These are phyloP conservation scores for Incumbomyces delicatus DNA, from an alignment of 2,329 filamentous ascomycete genomes.

Conservation along the genomic window DNA sequence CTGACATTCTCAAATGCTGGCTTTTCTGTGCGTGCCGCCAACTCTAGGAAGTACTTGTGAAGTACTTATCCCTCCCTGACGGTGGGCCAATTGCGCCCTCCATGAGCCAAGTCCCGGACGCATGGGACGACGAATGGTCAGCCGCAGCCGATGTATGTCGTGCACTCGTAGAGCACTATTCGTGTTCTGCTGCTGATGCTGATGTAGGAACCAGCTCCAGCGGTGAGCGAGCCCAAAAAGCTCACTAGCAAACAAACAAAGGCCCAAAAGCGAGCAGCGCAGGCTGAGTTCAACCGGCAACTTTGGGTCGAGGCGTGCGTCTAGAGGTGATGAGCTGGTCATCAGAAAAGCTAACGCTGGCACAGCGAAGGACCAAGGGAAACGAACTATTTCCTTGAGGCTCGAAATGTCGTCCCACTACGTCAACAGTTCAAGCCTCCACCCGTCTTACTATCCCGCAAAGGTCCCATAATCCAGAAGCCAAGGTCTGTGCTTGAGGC, in stretches of 20 bases:
- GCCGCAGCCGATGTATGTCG: constrained; percentile 56
- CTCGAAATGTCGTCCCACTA: constrained; percentile 49
- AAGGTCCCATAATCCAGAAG: constrained; percentile 29
- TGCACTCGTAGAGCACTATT: constrained; percentile 1
- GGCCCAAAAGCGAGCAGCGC: constrained; percentile 66
- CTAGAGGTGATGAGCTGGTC: constrained; percentile 8
- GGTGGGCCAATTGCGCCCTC: constrained; percentile 4
- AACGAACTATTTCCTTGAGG: constrained; percentile 65
- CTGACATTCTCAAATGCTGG: background rate
- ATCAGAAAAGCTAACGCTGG: background rate
- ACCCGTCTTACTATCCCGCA: constrained; percentile 76
- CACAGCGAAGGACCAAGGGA: constrained; percentile 58
- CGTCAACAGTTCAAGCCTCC: constrained; percentile 67
- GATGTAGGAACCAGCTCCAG: background rate
- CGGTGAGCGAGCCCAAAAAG: constrained; percentile 30
- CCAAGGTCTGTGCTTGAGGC: constrained; percentile 10
- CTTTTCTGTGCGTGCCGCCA: background rate
- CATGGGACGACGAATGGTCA: constrained; percentile 93
- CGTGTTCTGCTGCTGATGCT: background rate
- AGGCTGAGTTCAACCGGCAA: constrained; percentile 73
- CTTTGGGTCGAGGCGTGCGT: constrained; percentile 81
- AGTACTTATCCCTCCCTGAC: constrained; percentile 2
- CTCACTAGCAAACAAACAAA: constrained; percentile 52
- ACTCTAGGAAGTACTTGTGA: background rate
- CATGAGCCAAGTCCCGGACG: constrained; percentile 46